These are phyloP conservation scores for Cystobasidium slooffiae DNA, from an alignment of 1,284 basidiomycete species.

Conservation along the genomic window DNA sequence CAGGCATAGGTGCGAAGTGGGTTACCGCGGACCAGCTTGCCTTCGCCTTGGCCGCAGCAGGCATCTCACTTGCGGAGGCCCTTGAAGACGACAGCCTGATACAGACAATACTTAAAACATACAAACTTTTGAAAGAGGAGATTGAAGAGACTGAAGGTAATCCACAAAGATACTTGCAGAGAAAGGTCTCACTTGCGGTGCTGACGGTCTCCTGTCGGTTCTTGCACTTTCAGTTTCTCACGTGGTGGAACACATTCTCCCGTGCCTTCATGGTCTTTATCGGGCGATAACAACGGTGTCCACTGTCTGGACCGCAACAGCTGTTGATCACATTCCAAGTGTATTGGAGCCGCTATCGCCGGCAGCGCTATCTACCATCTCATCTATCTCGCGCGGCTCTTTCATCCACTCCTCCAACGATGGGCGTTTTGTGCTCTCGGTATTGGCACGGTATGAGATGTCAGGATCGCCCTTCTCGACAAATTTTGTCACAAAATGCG, in stretches of 20 bases:
- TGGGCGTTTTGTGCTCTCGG: constrained; percentile 59
- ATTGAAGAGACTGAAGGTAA: constrained; percentile 65
- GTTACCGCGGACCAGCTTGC: constrained; percentile 78
- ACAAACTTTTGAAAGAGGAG: constrained; percentile 64
- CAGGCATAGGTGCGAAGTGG: constrained; percentile 64
- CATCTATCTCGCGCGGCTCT: constrained; percentile 61
- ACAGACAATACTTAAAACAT: constrained; percentile 67
- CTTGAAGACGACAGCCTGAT: constrained; percentile 63
- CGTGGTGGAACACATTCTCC: constrained; percentile 74
- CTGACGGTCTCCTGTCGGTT: constrained; percentile 36
- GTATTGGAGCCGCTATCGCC: constrained; percentile 67
- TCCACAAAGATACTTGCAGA: constrained; percentile 43
- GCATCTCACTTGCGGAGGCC: constrained; percentile 67
- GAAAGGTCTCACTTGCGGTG: constrained; percentile 45
- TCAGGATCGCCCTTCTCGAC: constrained; percentile 78
- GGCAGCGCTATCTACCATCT: constrained; percentile 68
- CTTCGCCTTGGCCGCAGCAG: constrained; percentile 72
- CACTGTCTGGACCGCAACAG: constrained; percentile 71
- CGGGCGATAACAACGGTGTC: constrained; percentile 77
- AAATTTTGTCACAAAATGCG: constrained; percentile 82
- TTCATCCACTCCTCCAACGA: constrained; percentile 60
- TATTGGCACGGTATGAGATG: constrained; percentile 75
- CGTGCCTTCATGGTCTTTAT: constrained; percentile 83
- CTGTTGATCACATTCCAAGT: constrained; percentile 67
- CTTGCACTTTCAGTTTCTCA: constrained; percentile 63